These are phyloP conservation scores for Aspergillus sp. DNA, from an alignment of 2,329 filamentous ascomycete species.

Conservation along the genomic window DNA sequence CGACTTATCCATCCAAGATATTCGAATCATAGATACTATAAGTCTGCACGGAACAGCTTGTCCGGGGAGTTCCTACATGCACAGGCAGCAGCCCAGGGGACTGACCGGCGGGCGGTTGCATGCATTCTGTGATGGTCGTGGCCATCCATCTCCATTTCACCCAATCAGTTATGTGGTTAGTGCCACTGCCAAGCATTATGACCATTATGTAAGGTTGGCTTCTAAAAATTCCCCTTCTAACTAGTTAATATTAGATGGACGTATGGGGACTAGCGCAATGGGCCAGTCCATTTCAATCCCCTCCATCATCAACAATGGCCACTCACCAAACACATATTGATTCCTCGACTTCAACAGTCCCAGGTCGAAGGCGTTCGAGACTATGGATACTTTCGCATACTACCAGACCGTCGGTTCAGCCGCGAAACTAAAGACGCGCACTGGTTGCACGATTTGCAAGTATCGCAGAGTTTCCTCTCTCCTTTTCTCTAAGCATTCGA, in stretches of 20 bases:
- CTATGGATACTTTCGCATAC: too few relatives aligned
- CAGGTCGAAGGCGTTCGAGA: too few relatives aligned
- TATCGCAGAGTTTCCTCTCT: not conserved
- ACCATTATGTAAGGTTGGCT: not conserved
- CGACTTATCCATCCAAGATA: slow-evolving; percentile 3
- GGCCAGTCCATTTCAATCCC: too few relatives aligned
- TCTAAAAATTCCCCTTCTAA: not conserved
- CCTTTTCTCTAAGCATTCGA: not conserved
- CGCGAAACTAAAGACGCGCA: not conserved
- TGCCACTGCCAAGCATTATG: slow-evolving; percentile 3
- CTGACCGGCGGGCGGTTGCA: not conserved
- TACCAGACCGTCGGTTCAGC: too few relatives aligned
- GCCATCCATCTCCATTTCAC: too few relatives aligned
- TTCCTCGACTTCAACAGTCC: too few relatives aligned
- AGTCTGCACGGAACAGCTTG: not conserved
- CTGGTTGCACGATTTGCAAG: not conserved
- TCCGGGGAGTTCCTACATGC: not conserved
- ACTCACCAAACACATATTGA: too few relatives aligned
- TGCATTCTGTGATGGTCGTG: too few relatives aligned
- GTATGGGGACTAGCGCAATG: too few relatives aligned
- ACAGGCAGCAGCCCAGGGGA: not conserved
- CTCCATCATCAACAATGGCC: too few relatives aligned
- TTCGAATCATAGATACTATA: not conserved
- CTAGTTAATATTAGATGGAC: too few relatives aligned
- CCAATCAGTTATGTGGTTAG: slow-evolving; percentile 1